A percentile compares a stretch with the other conserved stretches of the same genome.
Conservation (phyloP, 805 yeast genomes). For the Zygotorulaspora florentina region DNA sequence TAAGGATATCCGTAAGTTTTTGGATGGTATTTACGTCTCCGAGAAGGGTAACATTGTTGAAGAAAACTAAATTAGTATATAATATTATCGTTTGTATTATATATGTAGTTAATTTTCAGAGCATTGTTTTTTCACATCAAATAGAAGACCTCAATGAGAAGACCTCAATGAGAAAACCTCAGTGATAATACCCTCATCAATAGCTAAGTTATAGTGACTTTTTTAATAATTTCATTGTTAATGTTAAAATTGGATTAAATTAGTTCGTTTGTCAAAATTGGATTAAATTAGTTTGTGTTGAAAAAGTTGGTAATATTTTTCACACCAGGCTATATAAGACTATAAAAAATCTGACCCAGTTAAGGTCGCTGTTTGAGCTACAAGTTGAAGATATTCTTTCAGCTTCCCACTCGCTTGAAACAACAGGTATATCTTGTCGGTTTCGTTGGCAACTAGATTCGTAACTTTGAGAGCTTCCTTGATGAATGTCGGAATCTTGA, state of each 20-base stretch:
- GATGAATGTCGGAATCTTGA: constrained; percentile 43
- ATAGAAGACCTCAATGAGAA: no score
- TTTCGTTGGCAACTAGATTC: constrained; percentile 63
- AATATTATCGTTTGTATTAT: constrained; percentile 6
- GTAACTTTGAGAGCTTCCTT: constrained; percentile 57
- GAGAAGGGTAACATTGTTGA: constrained; percentile 85
- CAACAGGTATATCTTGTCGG: constrained; percentile 54
- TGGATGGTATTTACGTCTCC: constrained; percentile 99
- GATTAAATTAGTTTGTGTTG: neutral
- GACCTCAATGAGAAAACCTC: no score
- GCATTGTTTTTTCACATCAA: neutral
- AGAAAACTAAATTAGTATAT: constrained; percentile 40
- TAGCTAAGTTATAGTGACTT: no score
- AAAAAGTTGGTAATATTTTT: neutral
- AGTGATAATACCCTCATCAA: no score
- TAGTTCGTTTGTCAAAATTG: no score
- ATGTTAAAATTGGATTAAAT: neutral
- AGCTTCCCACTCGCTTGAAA: constrained; percentile 56
- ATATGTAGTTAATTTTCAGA: constrained; percentile 6
- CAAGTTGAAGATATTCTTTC: constrained; percentile 47
- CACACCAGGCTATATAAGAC: neutral
- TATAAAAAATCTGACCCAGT: constrained; percentile 19
- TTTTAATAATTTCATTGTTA: no score
- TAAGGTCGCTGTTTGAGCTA: constrained; percentile 54
- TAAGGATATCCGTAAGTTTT: constrained; percentile 99